Percentiles rank a stretch among this genome's conserved stretches.
Evolutionary conservation across 2,329 filamentous ascomycete species (phyloP).

Genomic region (Pseudogymnoascus sp.): DNA sequence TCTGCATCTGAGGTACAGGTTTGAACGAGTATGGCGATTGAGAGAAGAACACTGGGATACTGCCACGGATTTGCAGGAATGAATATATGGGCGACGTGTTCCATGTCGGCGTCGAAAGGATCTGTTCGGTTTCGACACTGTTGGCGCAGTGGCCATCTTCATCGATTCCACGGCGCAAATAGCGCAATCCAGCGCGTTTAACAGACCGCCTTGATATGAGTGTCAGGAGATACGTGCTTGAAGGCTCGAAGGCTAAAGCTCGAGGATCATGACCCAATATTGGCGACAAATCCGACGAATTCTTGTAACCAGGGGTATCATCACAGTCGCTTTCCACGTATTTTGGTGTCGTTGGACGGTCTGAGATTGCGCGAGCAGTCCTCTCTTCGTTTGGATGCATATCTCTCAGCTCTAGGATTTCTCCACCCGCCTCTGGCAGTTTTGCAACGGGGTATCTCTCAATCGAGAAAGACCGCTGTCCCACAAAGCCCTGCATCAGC

Average conservation of each 20-base stretch:
- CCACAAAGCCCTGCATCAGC: conserved; percentile 89
- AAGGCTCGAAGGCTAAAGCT: conserved; percentile 12
- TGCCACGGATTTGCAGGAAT: conserved; percentile 81
- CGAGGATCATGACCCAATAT: background rate
- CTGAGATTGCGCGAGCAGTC: background rate
- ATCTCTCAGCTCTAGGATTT: conserved; percentile 34
- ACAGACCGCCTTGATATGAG: conserved; percentile 84
- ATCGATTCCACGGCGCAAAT: conserved; percentile 83
- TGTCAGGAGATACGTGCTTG: conserved; percentile 55
- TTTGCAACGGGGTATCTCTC: conserved; percentile 45
- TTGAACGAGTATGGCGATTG: conserved; percentile 92
- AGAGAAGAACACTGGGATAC: conserved; percentile 90
- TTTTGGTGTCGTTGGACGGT: background rate
- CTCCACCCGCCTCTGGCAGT: conserved; percentile 40
- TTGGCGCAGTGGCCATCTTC: conserved; percentile 87
- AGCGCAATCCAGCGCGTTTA: conserved; percentile 79
- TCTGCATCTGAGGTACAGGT: conserved; percentile 73
- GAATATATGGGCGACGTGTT: conserved; percentile 63
- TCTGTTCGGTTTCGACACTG: conserved; percentile 89
- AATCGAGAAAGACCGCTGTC: conserved; percentile 73
- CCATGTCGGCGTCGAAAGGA: conserved; percentile 68
- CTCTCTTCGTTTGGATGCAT: conserved; percentile 25
- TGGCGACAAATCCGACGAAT: background rate
- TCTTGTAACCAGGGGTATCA: background rate
- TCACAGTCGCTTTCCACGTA: background rate